These are phyloP conservation scores for Paramecium bursaria DNA, from an alignment of 73 alveolate species.

Conservation along the genomic window DNA sequence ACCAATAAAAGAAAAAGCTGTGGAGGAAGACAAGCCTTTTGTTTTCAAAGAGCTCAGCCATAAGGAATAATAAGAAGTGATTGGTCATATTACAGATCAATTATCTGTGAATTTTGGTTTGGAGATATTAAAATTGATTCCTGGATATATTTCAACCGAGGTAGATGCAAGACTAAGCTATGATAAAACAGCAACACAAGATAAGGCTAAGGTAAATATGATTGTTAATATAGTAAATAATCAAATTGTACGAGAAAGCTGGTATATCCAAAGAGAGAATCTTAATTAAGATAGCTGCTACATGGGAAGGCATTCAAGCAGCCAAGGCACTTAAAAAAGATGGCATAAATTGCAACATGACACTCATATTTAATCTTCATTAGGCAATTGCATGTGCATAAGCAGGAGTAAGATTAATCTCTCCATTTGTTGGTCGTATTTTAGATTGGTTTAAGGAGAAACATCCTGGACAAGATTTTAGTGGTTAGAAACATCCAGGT, in stretches of 20 bases:
- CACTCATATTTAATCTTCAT: conserved; percentile 74
- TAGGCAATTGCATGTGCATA: conserved; percentile 89
- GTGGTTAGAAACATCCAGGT: conserved; percentile 79
- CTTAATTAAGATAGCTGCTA: conserved; percentile 81
- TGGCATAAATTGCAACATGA: conserved; percentile 80
- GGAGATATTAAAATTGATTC: conserved; percentile 75
- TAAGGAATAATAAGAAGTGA: conserved; percentile 51
- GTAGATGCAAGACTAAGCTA: conserved; percentile 85
- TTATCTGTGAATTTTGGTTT: conserved; percentile 77
- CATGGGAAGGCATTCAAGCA: conserved; percentile 91
- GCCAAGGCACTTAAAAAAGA: conserved; percentile 75
- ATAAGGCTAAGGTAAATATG: conserved; percentile 43
- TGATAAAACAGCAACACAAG: conserved; percentile 74
- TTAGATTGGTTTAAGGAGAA: conserved; percentile 77
- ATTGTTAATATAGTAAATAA: conserved; percentile 33
- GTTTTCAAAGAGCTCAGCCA: conserved; percentile 45
- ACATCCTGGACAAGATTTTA: conserved; percentile 71
- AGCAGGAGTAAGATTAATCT: conserved; percentile 81
- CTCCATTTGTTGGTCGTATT: conserved; percentile 88
- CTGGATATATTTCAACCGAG: conserved; percentile 84
- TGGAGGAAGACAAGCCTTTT: conserved; percentile 60
- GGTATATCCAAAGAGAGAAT: conserved; percentile 79
- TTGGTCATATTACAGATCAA: conserved; percentile 71
- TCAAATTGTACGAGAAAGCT: conserved; percentile 68
- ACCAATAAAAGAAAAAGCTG: conserved; percentile 39